Evolutionary conservation across 495 filamentous ascomycete genomes (phyloP), one percentile per base, ranked within the genome.

Genomic region (Xylaria curta): DNA sequence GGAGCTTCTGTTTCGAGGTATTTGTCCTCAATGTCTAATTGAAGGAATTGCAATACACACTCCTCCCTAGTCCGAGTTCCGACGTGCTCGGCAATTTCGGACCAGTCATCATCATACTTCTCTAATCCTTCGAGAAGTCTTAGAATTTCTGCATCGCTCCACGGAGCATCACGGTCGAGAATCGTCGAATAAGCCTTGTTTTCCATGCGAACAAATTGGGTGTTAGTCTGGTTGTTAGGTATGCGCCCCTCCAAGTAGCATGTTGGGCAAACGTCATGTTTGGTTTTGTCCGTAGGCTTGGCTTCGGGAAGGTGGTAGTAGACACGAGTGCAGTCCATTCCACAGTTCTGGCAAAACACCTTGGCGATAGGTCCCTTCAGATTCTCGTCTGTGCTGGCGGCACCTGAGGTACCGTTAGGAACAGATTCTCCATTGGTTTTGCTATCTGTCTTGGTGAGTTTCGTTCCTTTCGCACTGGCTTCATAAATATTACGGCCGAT

Each of bases 401-500:
- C 80, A 4, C 81, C 81, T 2, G 85, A 79, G 17, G 83, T 82
- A 47, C 89, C 89, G 72, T 92, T 92, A 13, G 90, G 84, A 15
- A 86, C 80, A 31, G 86, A 84, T 58, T 94, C 93, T 44, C 94
- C 94, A 74, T 97, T 97, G 3, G 91, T 87, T 78, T 86, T 85
- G 75, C 54, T 76, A 38, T 85, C 83, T 3, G 78, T 60, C 72
- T 85, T 86, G 73, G 74, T 84, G 73, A 94, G 87, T 77, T 91
- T 91, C 33, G 92, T 87, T 72, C 94, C 93, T 82, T 95, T 97
- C 66, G 94, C 94, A 72, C 91, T 95, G 62, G 93, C 87, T 72
- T 99, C 97, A 81, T 98, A 99, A 70, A 98, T 92, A 78, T 97
- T 97, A 62, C 97, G 94, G 54, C 94, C 92, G 69, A 97, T 89